Conservation (phyloP, 768 basidiomycete species). For the Infundibulicybe gibba region DNA sequence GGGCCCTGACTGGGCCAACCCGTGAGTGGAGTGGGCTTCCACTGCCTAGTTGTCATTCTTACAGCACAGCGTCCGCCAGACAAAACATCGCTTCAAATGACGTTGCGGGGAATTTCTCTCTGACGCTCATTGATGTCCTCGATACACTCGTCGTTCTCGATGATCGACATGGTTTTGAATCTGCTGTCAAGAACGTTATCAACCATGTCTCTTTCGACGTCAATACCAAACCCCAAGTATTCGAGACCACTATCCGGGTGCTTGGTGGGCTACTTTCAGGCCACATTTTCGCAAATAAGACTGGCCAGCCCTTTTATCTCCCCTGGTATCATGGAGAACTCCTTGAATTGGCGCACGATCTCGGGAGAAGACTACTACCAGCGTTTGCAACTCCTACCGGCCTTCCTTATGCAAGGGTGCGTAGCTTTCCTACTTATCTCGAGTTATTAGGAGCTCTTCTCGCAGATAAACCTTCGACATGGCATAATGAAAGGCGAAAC, state of each 20-base stretch:
- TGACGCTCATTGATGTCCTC: constrained; percentile 78
- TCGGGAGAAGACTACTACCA: constrained; percentile 82
- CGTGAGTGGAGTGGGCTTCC: constrained; percentile 53
- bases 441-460: constrained; percentile 5
- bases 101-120: constrained; percentile 90
- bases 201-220: constrained; percentile 87
- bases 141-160: constrained; percentile 89
- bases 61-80: constrained; percentile 20
- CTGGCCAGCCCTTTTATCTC: constrained; percentile 65
- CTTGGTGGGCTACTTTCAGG: constrained; percentile 87
- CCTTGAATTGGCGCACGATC: constrained; percentile 77
- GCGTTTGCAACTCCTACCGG: constrained; percentile 93
- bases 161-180: constrained; percentile 75
- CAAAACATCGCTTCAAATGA: constrained; percentile 83
- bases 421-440: constrained; percentile 7
- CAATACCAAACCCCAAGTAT: constrained; percentile 96
- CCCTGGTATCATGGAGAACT: constrained; percentile 86
- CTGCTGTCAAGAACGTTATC: constrained; percentile 81
- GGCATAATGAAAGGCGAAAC: constrained; percentile 78
- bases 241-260: constrained; percentile 94
- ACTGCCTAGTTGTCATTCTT: neutral
- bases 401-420: constrained; percentile 86
- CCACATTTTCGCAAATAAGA: constrained; percentile 74
- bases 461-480: constrained; percentile 77
- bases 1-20: constrained; percentile 84